Base-by-base conservation (phyloP, 1,284 basidiomycete species). In the Tilletia walkeri region DNA sequence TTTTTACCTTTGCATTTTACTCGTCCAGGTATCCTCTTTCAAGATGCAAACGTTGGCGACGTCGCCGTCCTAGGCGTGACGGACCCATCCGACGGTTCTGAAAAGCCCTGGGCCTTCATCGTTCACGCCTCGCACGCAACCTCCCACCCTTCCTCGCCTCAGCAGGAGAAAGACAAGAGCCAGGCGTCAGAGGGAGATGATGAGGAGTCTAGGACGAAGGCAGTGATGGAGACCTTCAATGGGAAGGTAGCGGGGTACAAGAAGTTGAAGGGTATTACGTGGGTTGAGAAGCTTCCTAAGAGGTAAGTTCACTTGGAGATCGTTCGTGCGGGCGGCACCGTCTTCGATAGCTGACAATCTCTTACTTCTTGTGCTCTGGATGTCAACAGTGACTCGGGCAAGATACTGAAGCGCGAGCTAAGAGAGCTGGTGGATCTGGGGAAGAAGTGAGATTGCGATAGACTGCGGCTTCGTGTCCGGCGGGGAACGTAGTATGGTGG, bases 381-480 rank as follows among this genome's bases (percentile, higher is more conserved):
- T 2, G 24, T n/a, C 66, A n/a, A 30, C 70, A 76, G 71, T 39
- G 74, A 75, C 3, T 73, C 80, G 6, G 82, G 82, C 39, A 83
- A 83, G 71, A 73, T 83, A 10, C 69, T 83, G 16, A 82, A 81
- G 69, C 74, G 78, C 61, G 78, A 82, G 66, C 72, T 83, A 34
- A 24, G 66, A 4, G 61, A 45, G 9, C 18, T 47, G 20, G 68
- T 54, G 18, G 41, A 66, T 3, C 41, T 69, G 38, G 56, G 39
- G 20, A 41, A 68, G 30, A 20, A 47, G 45, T 30, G 24, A 30
- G 24, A 30, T 30, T 30, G 24, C 24, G 24, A 30, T 30, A 30
- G 24, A 30, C 24, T 30, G 24, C 24, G 24, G 24, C 24, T 30
- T 30, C 24, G 24, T 30, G 24, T 30, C 24, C 24, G 24, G 24